Percentiles rank a stretch among this genome's conserved stretches.
phyloP scores from a whole-genome alignment of 345 rosid species.

The Eucalyptus rudis region DNA sequence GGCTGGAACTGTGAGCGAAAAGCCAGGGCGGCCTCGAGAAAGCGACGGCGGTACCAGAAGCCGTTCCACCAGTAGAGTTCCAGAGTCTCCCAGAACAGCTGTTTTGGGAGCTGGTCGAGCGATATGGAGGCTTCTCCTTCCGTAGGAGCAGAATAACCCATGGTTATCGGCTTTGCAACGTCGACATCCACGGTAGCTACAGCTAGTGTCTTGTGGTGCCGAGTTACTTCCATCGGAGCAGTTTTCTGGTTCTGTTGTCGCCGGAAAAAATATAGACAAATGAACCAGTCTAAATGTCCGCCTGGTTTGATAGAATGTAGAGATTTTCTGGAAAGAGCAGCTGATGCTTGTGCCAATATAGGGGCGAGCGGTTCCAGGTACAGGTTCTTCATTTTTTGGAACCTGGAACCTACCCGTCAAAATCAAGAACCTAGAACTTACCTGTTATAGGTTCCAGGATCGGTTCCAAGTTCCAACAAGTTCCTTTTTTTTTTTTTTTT shows the following conservation, averaged over 20 bases:
- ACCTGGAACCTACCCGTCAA: too few species aligned
- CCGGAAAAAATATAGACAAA: neutral
- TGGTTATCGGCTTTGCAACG: neutral
- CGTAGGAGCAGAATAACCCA: neutral
- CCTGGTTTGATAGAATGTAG: neutral
- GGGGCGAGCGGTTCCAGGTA: too few species aligned
- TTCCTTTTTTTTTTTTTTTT: too few species aligned
- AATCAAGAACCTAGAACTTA: too few species aligned
- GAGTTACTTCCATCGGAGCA: neutral
- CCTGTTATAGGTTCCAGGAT: too few species aligned
- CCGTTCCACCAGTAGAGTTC: neutral
- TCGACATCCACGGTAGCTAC: neutral
- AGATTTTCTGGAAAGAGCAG: neutral
- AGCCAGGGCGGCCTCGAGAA: neutral
- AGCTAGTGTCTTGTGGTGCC: neutral
- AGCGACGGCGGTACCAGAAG: neutral
- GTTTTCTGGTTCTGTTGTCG: neutral
- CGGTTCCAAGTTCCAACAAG: too few species aligned
- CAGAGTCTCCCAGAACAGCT: neutral
- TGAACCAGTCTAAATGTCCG: neutral
- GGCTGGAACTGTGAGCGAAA: constrained; percentile 2
- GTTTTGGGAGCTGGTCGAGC: constrained; percentile 1
- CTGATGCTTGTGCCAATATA: neutral
- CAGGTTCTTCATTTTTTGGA: too few species aligned
- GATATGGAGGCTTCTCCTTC: neutral